Base-by-base conservation (phyloP, 2,329 filamentous ascomycete species). In the Botryotinia calthae region DNA sequence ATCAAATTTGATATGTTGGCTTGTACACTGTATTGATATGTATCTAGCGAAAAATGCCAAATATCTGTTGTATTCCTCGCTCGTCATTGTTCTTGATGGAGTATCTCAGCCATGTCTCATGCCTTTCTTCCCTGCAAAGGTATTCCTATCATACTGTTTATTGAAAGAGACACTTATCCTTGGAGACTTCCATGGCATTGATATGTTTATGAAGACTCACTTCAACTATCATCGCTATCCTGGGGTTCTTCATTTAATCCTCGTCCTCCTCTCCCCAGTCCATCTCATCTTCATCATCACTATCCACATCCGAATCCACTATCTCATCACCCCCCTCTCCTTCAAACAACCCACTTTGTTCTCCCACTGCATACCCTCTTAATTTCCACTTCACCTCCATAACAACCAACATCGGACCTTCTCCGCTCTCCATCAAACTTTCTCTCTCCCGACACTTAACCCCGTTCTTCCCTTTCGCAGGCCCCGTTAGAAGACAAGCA, bases 351-450 rank as follows among this genome's bases (percentile, higher is more conserved):
- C 46, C n/a, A 16, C n/a, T 10, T 2, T 42, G 31, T 31, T 40
- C n/a, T 12, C 28, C 22, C 20, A 61, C 37, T 2, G 28, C 20
- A 16, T 7, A 4, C 6, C 12, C 16, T n/a, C 25, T 71, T n/a
- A 54, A n/a, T 10, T 37, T 71, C 70, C 62, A 72, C 25, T 46
- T 28, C 25, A 61, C 10, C 16, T 31, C 51, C 62, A 46, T 67
- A 5, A 72, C 70, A 22, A 67, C 42, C n/a, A 72, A 46, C 61
- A 72, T 48, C 2, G 70, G 70, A 8, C 70, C 70, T 40, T 67
- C 28, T 9, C n/a, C 48, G 1, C 34, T 46, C 16, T 34, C 37
- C 18, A 34, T 59, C 62, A 72, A 58, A 1, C 18, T 14, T n/a
- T 31, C 48, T n/a, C 48, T 72, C 40, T 67, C 61, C 16, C 22